A percentile compares a stretch with the other conserved stretches of the same genome.
phyloP scores from a whole-genome alignment of 2,329 filamentous ascomycete species.

The Penicillium sp. region DNA sequence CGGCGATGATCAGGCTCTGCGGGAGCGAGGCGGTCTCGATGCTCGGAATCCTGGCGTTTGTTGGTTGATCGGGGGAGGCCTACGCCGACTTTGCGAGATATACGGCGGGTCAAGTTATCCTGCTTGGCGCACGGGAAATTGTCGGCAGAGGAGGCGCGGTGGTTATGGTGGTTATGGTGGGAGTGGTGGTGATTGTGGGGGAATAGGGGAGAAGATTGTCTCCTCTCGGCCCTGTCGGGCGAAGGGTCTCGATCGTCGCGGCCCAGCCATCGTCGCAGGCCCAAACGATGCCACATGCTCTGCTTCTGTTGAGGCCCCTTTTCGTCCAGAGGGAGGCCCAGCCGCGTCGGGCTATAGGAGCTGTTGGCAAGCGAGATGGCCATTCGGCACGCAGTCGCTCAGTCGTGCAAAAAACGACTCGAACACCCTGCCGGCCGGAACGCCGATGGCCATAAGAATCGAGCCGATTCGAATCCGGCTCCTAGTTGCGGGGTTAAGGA shows the following conservation, averaged over 20 bases:
- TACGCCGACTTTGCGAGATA: slow-evolving; percentile 64
- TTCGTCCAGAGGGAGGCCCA: slow-evolving; percentile 40
- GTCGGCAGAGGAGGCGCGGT: slow-evolving; percentile 22
- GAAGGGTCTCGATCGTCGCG: slow-evolving; percentile 42
- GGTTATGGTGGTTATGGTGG: slow-evolving; percentile 11
- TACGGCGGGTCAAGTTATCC: slow-evolving; percentile 38
- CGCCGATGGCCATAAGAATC: slow-evolving; percentile 43
- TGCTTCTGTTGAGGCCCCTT: slow-evolving; percentile 40
- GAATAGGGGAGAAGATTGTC: slow-evolving; percentile 6
- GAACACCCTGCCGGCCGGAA: slow-evolving; percentile 37
- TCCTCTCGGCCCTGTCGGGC: slow-evolving; percentile 21
- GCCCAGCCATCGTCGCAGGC: slow-evolving; percentile 45
- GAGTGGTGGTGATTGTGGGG: slow-evolving; percentile 14
- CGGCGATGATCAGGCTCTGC: slow-evolving; percentile 65
- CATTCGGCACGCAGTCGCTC: slow-evolving; percentile 38
- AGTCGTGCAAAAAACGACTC: slow-evolving; percentile 37
- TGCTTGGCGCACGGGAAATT: slow-evolving; percentile 25
- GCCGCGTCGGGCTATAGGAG: slow-evolving; percentile 40
- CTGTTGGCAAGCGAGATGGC: slow-evolving; percentile 46
- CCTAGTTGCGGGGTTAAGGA: neutral
- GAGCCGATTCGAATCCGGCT: slow-evolving; percentile 4
- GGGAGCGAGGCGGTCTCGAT: slow-evolving; percentile 70
- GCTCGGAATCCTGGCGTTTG: slow-evolving; percentile 79
- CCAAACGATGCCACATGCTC: slow-evolving; percentile 51
- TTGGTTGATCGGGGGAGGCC: slow-evolving; percentile 75